Percentiles rank a stretch among this genome's conserved stretches.
phyloP scores from a whole-genome alignment of 2,329 filamentous ascomycete genomes.

The Penicillium sp. region DNA sequence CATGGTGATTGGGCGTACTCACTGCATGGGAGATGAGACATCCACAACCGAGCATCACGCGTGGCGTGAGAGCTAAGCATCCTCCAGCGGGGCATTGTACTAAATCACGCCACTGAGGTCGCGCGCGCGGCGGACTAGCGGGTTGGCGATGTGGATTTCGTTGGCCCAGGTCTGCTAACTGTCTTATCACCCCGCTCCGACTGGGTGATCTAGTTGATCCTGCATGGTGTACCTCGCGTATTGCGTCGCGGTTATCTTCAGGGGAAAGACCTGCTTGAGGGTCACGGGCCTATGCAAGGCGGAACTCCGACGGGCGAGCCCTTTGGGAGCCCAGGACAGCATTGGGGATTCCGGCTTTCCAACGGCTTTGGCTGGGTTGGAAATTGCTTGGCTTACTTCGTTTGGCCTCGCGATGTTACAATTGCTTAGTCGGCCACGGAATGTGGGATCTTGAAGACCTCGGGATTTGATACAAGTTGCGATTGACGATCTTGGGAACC shows the following conservation, averaged over 20 bases:
- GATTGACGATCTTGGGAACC: neutral
- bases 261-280: neutral
- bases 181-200: conserved; percentile 11
- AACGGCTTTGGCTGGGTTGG: conserved; percentile 1
- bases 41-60: neutral
- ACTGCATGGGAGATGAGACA: conserved; percentile 16
- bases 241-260: conserved; percentile 1
- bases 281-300: conserved; percentile 2
- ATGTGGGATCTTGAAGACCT: neutral
- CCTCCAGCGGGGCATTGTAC: conserved; percentile 1
- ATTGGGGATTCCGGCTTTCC: neutral
- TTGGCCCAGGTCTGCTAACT: neutral
- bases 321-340: neutral
- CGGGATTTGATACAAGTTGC: neutral
- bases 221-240: neutral
- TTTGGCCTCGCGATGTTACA: neutral
- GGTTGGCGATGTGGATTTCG: neutral
- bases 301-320: conserved; percentile 21
- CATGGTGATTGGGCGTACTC: conserved; percentile 15
- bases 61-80: conserved; percentile 9
- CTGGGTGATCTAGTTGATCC: neutral
- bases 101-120: conserved; percentile 3
- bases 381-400: neutral
- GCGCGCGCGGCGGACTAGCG: neutral
- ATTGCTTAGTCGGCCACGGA: neutral